phyloP scores from a whole-genome alignment of 345 rosid genomes.

The Limnanthes douglasii region DNA sequence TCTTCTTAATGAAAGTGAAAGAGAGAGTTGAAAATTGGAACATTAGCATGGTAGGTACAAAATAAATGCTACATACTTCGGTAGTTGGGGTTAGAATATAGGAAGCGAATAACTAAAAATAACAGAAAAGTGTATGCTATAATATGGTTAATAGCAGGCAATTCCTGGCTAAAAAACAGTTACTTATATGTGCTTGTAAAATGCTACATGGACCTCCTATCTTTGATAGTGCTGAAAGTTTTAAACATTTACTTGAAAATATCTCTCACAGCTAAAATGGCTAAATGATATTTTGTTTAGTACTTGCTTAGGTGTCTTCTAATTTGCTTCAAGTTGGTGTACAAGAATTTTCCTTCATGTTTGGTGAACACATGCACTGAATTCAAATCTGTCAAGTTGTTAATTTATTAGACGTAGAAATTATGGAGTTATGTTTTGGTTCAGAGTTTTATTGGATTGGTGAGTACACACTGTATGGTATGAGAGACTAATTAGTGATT shows the following conservation, averaged over 20 bases:
- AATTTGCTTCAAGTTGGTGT: not conserved
- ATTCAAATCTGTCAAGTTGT: not conserved
- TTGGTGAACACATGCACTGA: not conserved
- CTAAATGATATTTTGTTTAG: not conserved
- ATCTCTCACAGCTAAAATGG: not conserved
- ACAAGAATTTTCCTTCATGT: not conserved
- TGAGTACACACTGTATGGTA: not conserved
- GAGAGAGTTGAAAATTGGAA: no score
- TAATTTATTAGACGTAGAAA: not conserved
- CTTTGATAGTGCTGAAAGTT: not conserved
- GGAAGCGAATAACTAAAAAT: no score
- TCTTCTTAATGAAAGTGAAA: no score
- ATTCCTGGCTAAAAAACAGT: no score
- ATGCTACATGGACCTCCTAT: no score
- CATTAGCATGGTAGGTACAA: no score
- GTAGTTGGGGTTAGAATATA: no score
- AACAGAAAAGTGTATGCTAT: no score
- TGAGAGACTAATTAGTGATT: slow-evolving; percentile 1
- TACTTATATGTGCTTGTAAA: no score
- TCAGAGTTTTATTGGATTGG: not conserved
- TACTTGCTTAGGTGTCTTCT: not conserved
- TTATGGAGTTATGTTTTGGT: not conserved
- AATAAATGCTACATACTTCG: no score
- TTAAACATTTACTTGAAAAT: not conserved
- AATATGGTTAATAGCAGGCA: no score